Base-by-base conservation (phyloP, 352 stramenopile species). In the Phytophthora kernoviae region DNA sequence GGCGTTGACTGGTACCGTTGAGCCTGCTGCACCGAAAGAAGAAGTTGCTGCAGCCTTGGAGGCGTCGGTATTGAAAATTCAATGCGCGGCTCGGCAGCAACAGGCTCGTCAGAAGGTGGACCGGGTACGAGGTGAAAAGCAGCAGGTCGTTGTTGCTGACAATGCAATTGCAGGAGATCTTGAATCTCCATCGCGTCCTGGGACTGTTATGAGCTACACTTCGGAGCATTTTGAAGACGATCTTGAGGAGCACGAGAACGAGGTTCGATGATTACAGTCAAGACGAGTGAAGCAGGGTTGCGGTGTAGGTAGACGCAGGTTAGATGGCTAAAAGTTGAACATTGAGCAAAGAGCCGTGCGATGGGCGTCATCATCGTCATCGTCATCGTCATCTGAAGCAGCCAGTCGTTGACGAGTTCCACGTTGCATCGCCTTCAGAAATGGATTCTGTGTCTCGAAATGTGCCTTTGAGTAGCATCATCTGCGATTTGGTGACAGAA, bases 221-320 rank as follows among this genome's bases (percentile, higher is more conserved):
- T 84, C 74, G 5, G 77, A 90, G 33, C 68, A 82, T 54, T 90
- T 90, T 32, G 80, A 90, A 42, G 70, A 87, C 27, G 80, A 87
- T 20, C 62, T 75, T 62, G 67, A 81, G 10, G 36, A 39, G 17
- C 42, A n/a, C n/a, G n/a, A 66, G 39, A 36, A 65, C 49, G 62
- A 46, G 18, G 24, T 6, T 30, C 24, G 24, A 6, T 30, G 24
- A 30, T 30, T 30, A 30, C 24, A 3, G 24, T 30, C 24, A 30
- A 7, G 24, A 7, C 6, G 24, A n/a, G n/a, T n/a, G 24, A 3
- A 30, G 24, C 6, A 30, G 24, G 24, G 3, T 3, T 3, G 3
- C 24, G 24, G 24, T 6, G 24, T 6, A 30, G 24, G n/a, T n/a
- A n/a, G n/a, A n/a, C n/a, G n/a, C 6, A 30, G 24, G 24, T 30